A percentile compares a stretch with the other conserved stretches of the same genome.
Evolutionary conservation across 2,329 filamentous ascomycete species (phyloP).

Genomic region (Fusarium buharicum): DNA sequence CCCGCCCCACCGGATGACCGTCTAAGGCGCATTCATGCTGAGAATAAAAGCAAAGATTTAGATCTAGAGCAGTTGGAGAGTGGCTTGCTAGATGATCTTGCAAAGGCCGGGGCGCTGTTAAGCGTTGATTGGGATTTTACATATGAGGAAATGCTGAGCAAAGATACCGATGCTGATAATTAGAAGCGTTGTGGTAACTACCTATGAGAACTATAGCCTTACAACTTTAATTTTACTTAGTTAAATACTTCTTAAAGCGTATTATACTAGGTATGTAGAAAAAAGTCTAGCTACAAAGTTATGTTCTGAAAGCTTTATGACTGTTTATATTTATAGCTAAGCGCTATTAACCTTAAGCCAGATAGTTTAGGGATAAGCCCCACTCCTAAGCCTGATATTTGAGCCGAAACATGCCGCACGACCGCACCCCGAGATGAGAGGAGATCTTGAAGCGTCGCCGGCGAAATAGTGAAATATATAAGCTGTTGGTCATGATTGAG

Average conservation of each 20-base stretch:
- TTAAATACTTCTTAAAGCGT: no score
- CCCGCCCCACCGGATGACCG: conserved; percentile 22
- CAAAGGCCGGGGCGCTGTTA: conserved; percentile 45
- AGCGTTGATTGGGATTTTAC: conserved; percentile 49
- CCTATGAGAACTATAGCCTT: neutral
- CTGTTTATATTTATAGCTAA: neutral
- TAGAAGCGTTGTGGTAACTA: neutral
- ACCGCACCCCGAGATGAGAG: neutral
- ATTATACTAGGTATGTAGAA: no score
- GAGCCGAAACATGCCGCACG: no score
- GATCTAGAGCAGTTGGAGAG: conserved; percentile 38
- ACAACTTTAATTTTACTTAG: neutral
- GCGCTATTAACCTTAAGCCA: neutral
- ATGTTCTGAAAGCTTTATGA: no score
- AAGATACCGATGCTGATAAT: neutral
- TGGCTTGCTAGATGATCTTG: conserved; percentile 36
- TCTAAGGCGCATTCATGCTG: conserved; percentile 33
- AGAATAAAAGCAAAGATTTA: conserved; percentile 47
- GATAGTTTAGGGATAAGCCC: neutral
- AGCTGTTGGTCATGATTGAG: neutral
- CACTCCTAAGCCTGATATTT: no score
- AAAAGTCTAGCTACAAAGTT: no score
- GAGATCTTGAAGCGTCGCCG: neutral
- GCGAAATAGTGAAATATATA: neutral
- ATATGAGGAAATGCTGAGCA: conserved; percentile 47